Evolutionary conservation across 2,329 filamentous ascomycete genomes (phyloP), one percentile per base, ranked within the genome.

Genomic region (Macrophomina pseudophaseolina): DNA sequence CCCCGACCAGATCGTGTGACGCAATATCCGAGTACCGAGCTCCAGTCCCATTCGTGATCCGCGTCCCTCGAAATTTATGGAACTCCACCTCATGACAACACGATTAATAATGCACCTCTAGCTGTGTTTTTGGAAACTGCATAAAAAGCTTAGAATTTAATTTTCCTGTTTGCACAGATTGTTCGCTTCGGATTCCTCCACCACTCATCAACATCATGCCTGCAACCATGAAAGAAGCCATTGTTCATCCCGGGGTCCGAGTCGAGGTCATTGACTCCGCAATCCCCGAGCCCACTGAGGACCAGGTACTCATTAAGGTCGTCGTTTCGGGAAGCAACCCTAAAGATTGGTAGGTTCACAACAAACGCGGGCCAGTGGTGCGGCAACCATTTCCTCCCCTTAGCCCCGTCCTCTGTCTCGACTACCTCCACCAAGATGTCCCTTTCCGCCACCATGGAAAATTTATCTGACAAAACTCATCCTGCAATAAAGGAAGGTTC

Each of bases 221-320:
- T 44, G 16, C n/a, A 28, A 67, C 12, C 8, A 73, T 74, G 72
- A 75, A 74, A 68, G 71, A 74, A 71, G 73, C 71, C n/a, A 69
- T 74, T 51, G 68, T 74, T 70, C 46, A 49, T 32, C 63, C 51
- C 8, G 63, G 51, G 3, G 68, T 74, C 4, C 71, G 70, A 44
- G 78, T 80, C 69, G 69, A 74, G 4, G 77, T 84, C 51, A 73
- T 79, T 11, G 76, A 79, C 52, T 71, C 72, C 3, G 65, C 72
- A 0, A 72, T 79, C 28, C 77, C 77, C 1, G 68, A 73, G 38
- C 76, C 77, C 1, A 70, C 71, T 4, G 71, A 73, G 1, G 72
- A 76, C 23, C 73, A 69, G 32, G 46, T 70, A n/a, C 33, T 70
- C 32, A 70, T 70, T 63, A 70, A 70, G 42, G 69, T 71, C 23